A percentile compares a stretch with the other conserved stretches of the same genome.
Evolutionary conservation across 2,329 filamentous ascomycete species (phyloP).

Genomic region (Claviceps citrina): DNA sequence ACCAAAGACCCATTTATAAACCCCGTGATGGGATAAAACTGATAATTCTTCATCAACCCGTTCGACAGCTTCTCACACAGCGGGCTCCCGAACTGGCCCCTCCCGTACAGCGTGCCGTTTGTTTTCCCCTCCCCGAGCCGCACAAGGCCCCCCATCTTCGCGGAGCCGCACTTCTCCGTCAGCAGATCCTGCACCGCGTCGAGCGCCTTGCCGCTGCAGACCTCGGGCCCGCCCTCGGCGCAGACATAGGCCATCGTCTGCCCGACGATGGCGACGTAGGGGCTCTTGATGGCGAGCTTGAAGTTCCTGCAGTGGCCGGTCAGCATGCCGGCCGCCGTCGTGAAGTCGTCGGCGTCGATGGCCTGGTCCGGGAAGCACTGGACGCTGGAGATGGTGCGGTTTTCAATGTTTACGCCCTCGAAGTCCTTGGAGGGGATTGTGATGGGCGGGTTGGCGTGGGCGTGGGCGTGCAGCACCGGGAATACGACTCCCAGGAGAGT

Average conservation of each 20-base stretch:
- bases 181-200: not conserved
- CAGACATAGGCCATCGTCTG: conserved; percentile 2
- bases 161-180: not conserved
- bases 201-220: not conserved
- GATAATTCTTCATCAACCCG: not conserved
- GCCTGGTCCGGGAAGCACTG: not conserved
- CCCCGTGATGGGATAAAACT: not conserved
- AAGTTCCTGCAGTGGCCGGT: not conserved
- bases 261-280: conserved; percentile 1
- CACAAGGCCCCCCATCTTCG: not conserved
- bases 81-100: not conserved
- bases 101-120: conserved; percentile 4
- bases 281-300: not conserved
- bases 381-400: not conserved
- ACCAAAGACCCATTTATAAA: not conserved
- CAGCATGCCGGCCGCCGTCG: not conserved
- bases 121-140: not conserved
- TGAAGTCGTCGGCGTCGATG: not conserved
- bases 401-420: not conserved
- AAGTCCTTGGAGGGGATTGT: not conserved
- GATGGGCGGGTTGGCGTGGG: not conserved
- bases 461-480: not conserved
- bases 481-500: not conserved
- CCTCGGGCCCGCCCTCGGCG: not conserved
- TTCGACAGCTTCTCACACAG: not conserved